Conservation (phyloP, 257 asterid species). For the Nicotiana benthamiana region DNA sequence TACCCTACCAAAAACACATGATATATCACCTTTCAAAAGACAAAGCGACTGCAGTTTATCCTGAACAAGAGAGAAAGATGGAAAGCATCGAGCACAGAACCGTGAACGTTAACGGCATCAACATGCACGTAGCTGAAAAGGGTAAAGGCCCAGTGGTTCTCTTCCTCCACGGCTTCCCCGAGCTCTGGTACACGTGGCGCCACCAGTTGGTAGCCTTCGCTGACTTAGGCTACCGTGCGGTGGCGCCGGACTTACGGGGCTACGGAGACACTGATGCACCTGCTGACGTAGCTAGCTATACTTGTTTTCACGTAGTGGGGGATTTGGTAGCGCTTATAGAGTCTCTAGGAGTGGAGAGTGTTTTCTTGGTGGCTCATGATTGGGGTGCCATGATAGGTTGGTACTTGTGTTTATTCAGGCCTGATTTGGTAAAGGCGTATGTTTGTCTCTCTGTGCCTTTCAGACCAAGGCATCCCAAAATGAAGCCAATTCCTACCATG, state of each 20-base stretch:
- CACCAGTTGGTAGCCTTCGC: constrained; percentile 61
- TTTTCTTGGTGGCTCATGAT: constrained; percentile 78
- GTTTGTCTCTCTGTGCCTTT: constrained; percentile 62
- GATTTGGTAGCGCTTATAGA: constrained; percentile 67
- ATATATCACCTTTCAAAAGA: background rate
- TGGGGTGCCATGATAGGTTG: constrained; percentile 94
- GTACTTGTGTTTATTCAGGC: constrained; percentile 65
- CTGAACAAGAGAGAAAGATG: constrained; percentile 19
- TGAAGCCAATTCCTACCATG: constrained; percentile 57
- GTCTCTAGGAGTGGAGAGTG: constrained; percentile 31
- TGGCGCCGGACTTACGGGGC: constrained; percentile 89
- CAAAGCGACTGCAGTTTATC: background rate
- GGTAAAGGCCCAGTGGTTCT: constrained; percentile 58
- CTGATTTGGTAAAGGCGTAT: constrained; percentile 66
- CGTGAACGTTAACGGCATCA: constrained; percentile 57
- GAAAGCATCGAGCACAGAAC: constrained; percentile 48
- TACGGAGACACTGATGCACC: constrained; percentile 74
- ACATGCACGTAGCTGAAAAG: constrained; percentile 78
- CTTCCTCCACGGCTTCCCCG: constrained; percentile 93
- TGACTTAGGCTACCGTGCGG: constrained; percentile 64
- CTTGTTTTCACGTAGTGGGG: constrained; percentile 59
- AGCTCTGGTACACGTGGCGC: constrained; percentile 95
- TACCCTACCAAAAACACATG: background rate
- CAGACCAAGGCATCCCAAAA: constrained; percentile 58
- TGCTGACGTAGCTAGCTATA: constrained; percentile 25